phyloP scores from a whole-genome alignment of 148 eudicot species.

The Tetragonia tetragonoides region DNA sequence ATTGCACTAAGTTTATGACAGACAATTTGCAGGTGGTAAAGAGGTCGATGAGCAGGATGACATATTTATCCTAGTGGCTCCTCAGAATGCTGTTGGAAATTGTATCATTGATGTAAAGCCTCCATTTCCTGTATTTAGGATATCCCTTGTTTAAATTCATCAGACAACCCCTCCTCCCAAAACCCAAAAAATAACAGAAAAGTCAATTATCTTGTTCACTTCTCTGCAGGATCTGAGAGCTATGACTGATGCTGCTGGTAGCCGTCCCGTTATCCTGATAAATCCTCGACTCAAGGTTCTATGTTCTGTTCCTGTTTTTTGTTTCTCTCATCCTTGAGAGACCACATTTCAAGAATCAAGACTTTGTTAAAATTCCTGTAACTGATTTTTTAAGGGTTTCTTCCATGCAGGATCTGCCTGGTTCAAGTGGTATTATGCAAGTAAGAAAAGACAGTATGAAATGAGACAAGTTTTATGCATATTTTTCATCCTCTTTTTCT shows the following conservation, averaged over 20 bases:
- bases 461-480: not conserved
- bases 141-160: not conserved
- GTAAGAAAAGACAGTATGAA: constrained; percentile 42
- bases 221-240: constrained; percentile 79
- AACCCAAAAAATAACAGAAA: not conserved
- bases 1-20: not conserved
- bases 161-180: not conserved
- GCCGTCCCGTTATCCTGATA: constrained; percentile 86
- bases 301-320: constrained; percentile 13
- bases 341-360: not conserved
- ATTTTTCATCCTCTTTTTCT: not conserved
- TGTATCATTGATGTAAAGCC: constrained; percentile 84
- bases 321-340: not conserved
- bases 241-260: constrained; percentile 97
- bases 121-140: not conserved
- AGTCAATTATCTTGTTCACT: not conserved
- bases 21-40: constrained; percentile 52
- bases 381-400: not conserved
- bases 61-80: constrained; percentile 92
- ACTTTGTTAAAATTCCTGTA: not conserved
- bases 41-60: constrained; percentile 94
- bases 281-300: constrained; percentile 93
- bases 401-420: constrained; percentile 74
- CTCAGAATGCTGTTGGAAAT: constrained; percentile 98
- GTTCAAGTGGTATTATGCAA: constrained; percentile 97